Conservation (phyloP, 169 alveolate species). For the Eimeria zaria region DNA sequence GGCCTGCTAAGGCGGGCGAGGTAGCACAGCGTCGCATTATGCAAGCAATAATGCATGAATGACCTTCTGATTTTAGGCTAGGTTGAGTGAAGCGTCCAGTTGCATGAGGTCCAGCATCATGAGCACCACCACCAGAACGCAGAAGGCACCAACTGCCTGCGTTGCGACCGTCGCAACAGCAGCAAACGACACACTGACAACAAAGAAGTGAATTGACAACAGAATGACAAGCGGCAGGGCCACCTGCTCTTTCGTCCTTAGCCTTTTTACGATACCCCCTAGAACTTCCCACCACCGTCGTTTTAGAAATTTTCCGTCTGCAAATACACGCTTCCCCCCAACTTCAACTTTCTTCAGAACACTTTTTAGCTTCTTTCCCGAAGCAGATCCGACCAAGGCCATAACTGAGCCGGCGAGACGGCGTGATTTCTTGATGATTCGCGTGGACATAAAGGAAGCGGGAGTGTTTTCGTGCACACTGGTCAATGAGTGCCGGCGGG, state of each 20-base stretch:
- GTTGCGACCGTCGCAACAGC: constrained; percentile 5
- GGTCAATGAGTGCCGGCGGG: neutral
- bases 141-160: constrained; percentile 33
- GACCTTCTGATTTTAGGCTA: neutral
- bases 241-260: neutral
- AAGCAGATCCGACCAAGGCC: neutral
- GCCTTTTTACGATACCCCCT: neutral
- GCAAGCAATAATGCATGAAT: neutral
- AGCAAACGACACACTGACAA: constrained; percentile 8
- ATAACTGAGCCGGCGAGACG: neutral
- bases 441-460: constrained; percentile 23
- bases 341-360: neutral
- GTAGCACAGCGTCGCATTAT: neutral
- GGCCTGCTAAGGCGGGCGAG: neutral
- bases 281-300: constrained; percentile 22
- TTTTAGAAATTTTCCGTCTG: neutral
- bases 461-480: neutral
- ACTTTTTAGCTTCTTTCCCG: neutral
- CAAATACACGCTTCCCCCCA: neutral
- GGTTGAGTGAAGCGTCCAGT: constrained; percentile 34
- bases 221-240: neutral
- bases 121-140: constrained; percentile 63
- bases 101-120: constrained; percentile 35
- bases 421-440: neutral
- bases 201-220: constrained; percentile 12